Base-by-base conservation (phyloP, 768 basidiomycete species). In the Auricularia sp. region DNA sequence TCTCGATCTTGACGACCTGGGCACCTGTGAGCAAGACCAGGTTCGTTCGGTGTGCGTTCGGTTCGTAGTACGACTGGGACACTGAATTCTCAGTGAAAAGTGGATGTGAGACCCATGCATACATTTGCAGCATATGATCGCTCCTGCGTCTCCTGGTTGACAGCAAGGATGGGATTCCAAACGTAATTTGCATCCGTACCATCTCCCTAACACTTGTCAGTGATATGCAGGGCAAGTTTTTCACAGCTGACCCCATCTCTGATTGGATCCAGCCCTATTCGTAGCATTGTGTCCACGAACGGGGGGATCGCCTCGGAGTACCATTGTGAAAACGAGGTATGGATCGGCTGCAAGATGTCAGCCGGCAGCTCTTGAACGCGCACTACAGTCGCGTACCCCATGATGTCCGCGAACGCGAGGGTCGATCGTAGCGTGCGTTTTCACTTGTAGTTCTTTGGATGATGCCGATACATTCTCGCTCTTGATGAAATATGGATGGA, bases 11-110 rank as follows among this genome's bases (percentile, higher is more conserved):
- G 16, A 51, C 6, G 16, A 51, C 69, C 34, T 69, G 67, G 37
- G 71, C 71, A 2, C 70, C 69, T 5, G 72, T 71, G 21, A 75
- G 65, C 6, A 71, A 67, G 2, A 66, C 59, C 33, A 73, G 68
- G 59, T 74, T 74, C 6, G 64, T 65, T n/a, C 63, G 39, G 18
- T 33, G 44, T 14, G 39, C 6, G 44, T 63, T 63, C 7, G 63
- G 47, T 18, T 47, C 63, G 21, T 24, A 63, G 63, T 63, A 63
- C 18, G 63, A 14, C 63, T 63, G 34, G 18, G 47, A 47, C 21
- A 1, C 39, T 39, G 47, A 21, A 18, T 51, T 51, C 21, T 51
- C 16, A 51, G 11, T 13, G 47, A 6, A 10, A 18, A 21, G 6
- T 13, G 47, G 16, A 51, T 29, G 29, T 29, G 29, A 29, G 29